Evolutionary conservation across 441 rosid genomes (phyloP).

Genomic region (Mallotus repandus): DNA sequence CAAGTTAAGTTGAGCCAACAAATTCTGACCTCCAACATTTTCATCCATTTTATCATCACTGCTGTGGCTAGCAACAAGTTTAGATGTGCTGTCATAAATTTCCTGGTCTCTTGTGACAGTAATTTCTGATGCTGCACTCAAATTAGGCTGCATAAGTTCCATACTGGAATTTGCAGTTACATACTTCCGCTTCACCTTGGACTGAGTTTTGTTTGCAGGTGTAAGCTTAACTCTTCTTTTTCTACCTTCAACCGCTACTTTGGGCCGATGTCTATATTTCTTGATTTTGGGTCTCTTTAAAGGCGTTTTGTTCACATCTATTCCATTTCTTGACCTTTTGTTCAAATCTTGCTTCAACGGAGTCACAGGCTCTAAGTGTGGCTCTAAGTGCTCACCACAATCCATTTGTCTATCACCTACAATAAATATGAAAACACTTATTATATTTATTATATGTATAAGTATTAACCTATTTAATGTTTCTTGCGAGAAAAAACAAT

Average conservation of each 20-base stretch:
- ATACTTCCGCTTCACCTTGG: not conserved
- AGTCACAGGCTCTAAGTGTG: constrained; percentile 7
- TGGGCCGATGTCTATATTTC: constrained; percentile 18
- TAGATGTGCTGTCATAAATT: not conserved
- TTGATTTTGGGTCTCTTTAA: constrained; percentile 5
- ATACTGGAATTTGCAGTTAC: too few species aligned
- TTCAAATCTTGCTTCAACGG: constrained; percentile 1
- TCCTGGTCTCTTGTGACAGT: not conserved
- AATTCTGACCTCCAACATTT: not conserved
- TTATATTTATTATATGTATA: too few species aligned
- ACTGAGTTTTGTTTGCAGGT: not conserved
- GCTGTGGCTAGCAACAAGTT: not conserved
- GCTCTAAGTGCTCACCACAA: not conserved
- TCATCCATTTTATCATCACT: not conserved
- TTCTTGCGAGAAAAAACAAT: not conserved
- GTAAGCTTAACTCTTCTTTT: not conserved
- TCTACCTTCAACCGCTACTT: constrained; percentile 9
- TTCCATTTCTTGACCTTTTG: constrained; percentile 4
- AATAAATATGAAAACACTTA: not conserved
- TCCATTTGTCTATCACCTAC: not conserved
- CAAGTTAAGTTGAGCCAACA: not conserved
- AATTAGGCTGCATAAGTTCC: not conserved
- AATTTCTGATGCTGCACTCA: not conserved
- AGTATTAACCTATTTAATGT: not conserved
- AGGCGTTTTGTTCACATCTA: constrained; percentile 1